Percentiles rank a stretch among this genome's conserved stretches.
Conservation (phyloP, 202 grass and related monocot genomes). For the Tripidium arundinaceum region DNA sequence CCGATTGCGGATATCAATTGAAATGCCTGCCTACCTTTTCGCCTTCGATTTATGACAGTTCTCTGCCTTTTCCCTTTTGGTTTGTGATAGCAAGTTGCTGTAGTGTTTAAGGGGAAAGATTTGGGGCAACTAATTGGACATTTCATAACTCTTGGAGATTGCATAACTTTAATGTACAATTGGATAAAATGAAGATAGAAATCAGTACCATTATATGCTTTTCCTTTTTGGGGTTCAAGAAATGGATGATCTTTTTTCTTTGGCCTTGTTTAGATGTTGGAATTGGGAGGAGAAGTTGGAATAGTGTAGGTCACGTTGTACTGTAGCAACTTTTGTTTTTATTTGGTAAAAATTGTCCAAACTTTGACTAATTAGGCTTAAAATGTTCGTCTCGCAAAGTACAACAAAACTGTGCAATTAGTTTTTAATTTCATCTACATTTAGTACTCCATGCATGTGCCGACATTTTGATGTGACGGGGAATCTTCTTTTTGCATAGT, state of each 20-base stretch:
- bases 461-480: no score
- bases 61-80: background rate
- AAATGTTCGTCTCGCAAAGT: no score
- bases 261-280: no score
- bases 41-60: background rate
- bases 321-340: no score
- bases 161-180: background rate
- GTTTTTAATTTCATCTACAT: no score
- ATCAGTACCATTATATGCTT: background rate
- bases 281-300: no score
- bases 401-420: no score
- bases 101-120: background rate
- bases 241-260: background rate
- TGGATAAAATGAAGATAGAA: background rate
- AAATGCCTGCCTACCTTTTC: conserved; percentile 1
- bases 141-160: background rate
- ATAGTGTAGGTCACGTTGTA: no score
- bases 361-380: no score
- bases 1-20: background rate
- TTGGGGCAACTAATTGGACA: background rate
- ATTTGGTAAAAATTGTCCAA: no score
- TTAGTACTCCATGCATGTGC: no score
- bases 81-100: background rate
- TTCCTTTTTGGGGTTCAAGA: background rate
- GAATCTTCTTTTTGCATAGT: no score